Base-by-base conservation (phyloP, 2,329 filamentous ascomycete species). In the Plectosphaerella plurivora region DNA sequence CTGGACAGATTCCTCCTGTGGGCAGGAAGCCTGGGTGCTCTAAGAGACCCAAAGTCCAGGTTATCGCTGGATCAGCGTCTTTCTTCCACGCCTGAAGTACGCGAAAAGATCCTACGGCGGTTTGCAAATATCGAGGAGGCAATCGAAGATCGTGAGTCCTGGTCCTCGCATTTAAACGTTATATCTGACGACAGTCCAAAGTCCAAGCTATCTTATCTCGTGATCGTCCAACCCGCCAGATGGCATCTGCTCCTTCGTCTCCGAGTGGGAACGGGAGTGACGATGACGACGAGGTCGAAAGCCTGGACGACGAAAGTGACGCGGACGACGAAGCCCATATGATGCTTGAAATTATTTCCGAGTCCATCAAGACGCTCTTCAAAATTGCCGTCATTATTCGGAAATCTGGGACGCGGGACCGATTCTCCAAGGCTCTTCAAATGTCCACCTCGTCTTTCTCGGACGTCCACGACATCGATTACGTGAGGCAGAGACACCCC, bases 401-500 rank as follows among this genome's bases (percentile, higher is more conserved):
- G 12, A 57, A 54, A 11, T 48, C 57, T 5, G 51, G 25, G 15
- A 41, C 53, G 5, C 45, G 36, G n/a, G 58, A 60, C 15, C 49
- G 51, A 9, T 57, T 59, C 45, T 36, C 49, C 9, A 41, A 25
- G 3, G 58, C 58, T 12, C 36, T 54, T 5, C 45, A 52, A n/a
- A 20, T 28, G 9, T 47, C 51, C 1, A 36, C 37, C 4, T 11
- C 6, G 1, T 12, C 25, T 1, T 58, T 57, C 36, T 33, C 39
- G 5, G 49, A 51, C 18, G 14, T 22, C 2, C 58, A 58, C 41
- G 54, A 60, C 46, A 59, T 60, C 35, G 48, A 53, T 16, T 53
- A 61, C 47, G 57, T 59, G 6, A 28, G 25, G 10, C 49, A 57
- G 12, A 61, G 57, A 39, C 53, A 59, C 12, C 55, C 58, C 2